These are phyloP conservation scores for Avena atlantica DNA, from an alignment of 176 grass and related monocot genomes.

Conservation along the genomic window DNA sequence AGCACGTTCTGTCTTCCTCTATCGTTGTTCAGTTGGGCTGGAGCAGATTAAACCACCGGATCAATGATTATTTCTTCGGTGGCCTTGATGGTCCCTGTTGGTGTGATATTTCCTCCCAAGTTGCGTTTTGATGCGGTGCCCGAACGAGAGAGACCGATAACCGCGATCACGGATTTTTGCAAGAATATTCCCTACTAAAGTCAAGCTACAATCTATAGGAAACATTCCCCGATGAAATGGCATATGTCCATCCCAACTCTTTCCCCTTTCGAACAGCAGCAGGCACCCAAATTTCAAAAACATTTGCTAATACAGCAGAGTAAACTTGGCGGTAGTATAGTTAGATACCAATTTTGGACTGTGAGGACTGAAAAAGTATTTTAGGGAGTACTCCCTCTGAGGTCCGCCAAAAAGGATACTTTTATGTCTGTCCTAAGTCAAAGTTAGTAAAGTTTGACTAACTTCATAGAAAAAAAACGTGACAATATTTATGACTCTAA, in stretches of 20 bases:
- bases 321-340: neutral
- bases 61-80: neutral
- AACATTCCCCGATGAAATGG: slow-evolving; percentile 11
- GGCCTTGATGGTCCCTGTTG: neutral
- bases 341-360: neutral
- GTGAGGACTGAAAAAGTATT: too few relatives aligned
- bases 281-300: neutral
- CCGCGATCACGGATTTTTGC: slow-evolving; percentile 25
- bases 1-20: too few relatives aligned
- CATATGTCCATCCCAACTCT: neutral
- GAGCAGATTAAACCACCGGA: neutral
- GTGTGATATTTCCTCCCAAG: slow-evolving; percentile 33
- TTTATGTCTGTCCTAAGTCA: too few relatives aligned
- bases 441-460: too few relatives aligned
- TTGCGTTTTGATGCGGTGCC: slow-evolving; percentile 24
- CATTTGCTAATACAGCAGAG: slow-evolving; percentile 24
- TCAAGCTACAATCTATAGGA: slow-evolving; percentile 14
- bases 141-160: neutral
- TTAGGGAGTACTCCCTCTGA: neutral
- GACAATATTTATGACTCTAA: too few relatives aligned
- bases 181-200: slow-evolving; percentile 42
- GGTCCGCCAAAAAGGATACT: too few relatives aligned
- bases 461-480: too few relatives aligned
- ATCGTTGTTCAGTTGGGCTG: neutral
- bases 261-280: slow-evolving; percentile 18